Evolutionary conservation across 345 rosid species (phyloP).

Genomic region (Citrus unshiu): DNA sequence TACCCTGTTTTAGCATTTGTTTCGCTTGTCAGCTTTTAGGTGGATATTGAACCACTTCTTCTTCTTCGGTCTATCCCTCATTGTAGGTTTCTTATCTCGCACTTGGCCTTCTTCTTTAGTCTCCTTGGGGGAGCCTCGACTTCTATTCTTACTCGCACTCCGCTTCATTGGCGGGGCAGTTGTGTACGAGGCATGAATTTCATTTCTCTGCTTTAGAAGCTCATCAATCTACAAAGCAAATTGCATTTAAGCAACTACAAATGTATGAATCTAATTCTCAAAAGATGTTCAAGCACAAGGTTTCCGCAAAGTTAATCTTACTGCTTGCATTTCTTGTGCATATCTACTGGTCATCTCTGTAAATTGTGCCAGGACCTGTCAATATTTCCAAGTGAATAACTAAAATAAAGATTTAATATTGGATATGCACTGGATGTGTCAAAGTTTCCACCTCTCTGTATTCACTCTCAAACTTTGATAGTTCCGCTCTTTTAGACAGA

Average conservation of each 20-base stretch:
- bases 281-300: neutral
- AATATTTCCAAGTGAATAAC: conserved; percentile 12
- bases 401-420: neutral
- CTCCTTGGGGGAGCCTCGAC: conserved; percentile 55
- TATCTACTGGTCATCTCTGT: conserved; percentile 90
- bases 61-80: conserved; percentile 58
- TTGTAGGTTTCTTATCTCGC: conserved; percentile 57
- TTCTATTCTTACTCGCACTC: conserved; percentile 58
- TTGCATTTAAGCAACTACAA: neutral
- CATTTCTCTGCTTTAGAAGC: conserved; percentile 79
- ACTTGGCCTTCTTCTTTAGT: conserved; percentile 53
- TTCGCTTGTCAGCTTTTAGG: conserved; percentile 84
- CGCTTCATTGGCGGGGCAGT: conserved; percentile 54
- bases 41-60: conserved; percentile 89
- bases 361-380: conserved; percentile 79
- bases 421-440: neutral
- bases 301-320: conserved; percentile 29
- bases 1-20: conserved; percentile 62
- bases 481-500: conserved; percentile 75
- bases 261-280: neutral
- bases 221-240: conserved; percentile 70
- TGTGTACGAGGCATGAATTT: conserved; percentile 82
- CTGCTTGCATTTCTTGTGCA: conserved; percentile 91
- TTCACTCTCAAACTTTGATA: conserved; percentile 90
- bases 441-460: conserved; percentile 67